Conservation (phyloP, 495 filamentous ascomycete species). For the Aspergillus egyptiacus region DNA sequence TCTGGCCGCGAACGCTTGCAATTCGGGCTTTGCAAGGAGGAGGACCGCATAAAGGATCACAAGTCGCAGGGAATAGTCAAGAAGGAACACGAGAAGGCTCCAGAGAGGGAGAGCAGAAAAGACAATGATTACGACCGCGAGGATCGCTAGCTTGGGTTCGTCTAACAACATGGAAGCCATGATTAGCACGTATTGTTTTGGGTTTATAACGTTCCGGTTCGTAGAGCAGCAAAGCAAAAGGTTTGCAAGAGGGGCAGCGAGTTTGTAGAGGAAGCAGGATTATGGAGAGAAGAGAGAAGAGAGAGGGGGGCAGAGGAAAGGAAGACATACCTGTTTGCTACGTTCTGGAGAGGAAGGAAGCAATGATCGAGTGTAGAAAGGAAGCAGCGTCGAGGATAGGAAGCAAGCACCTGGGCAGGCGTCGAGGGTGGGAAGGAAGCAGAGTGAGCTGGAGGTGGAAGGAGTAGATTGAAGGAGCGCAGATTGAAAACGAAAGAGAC, state of each 20-base stretch:
- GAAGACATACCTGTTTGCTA: not conserved
- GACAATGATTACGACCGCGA: not conserved
- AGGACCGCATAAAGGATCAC: conserved; percentile 16
- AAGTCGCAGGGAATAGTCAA: conserved; percentile 4
- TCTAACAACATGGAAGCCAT: too few species aligned
- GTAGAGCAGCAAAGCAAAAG: too few species aligned
- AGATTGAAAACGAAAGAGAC: not conserved
- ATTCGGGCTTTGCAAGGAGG: conserved; percentile 9
- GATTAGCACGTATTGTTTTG: too few species aligned
- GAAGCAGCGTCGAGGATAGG: too few species aligned
- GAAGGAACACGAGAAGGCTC: not conserved
- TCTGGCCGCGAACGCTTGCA: conserved; percentile 12
- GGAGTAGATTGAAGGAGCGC: not conserved
- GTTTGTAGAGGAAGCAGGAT: not conserved
- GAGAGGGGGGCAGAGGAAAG: not conserved
- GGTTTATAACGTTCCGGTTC: too few species aligned
- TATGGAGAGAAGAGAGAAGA: conserved; percentile 4
- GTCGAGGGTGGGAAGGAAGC: not conserved
- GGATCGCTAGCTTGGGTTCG: too few species aligned
- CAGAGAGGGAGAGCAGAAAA: not conserved
- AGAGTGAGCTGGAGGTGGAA: conserved; percentile 2
- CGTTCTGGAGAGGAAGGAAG: too few species aligned
- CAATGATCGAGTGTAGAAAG: too few species aligned
- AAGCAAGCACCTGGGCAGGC: too few species aligned
- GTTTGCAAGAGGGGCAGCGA: too few species aligned